phyloP scores from a whole-genome alignment of 202 grass and related monocot genomes.

The Digitaria exilis region DNA sequence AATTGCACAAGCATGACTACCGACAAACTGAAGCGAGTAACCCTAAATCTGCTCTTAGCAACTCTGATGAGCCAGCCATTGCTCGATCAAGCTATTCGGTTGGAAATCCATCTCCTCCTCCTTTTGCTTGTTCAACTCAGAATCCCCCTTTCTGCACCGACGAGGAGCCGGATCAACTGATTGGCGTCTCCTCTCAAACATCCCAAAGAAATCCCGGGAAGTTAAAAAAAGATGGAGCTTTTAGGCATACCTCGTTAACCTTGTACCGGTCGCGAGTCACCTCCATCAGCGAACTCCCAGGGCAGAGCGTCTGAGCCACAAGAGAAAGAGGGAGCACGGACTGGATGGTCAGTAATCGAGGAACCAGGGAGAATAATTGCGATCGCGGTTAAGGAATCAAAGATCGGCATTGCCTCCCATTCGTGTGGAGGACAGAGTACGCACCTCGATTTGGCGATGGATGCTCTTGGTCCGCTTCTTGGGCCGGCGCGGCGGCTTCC shows the following conservation, averaged over 20 bases:
- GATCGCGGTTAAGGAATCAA: background rate
- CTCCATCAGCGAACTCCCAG: constrained; percentile 50
- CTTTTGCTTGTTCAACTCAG: constrained; percentile 15
- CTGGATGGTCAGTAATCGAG: constrained; percentile 24
- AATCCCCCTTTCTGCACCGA: constrained; percentile 53
- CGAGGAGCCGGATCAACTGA: constrained; percentile 9
- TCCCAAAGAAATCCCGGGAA: background rate
- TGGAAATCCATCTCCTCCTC: constrained; percentile 18
- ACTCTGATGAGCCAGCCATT: constrained; percentile 32
- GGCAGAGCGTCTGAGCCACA: constrained; percentile 40
- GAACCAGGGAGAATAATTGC: constrained; percentile 16
- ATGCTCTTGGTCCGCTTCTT: constrained; percentile 48
- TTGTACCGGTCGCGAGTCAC: constrained; percentile 61
- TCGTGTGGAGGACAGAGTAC: constrained; percentile 1
- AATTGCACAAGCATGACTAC: constrained; percentile 16
- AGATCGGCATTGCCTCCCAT: constrained; percentile 21
- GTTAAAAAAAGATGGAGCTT: constrained; percentile 4
- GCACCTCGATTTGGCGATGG: constrained; percentile 61
- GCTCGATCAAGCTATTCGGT: constrained; percentile 27
- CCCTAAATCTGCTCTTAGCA: constrained; percentile 28
- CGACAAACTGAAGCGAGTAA: background rate
- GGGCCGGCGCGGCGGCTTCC: constrained; percentile 51
- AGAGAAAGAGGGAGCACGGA: constrained; percentile 24
- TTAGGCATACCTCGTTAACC: constrained; percentile 56
- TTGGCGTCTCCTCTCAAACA: background rate